Percentiles rank a stretch among this genome's conserved stretches.
Evolutionary conservation across 202 grass and related monocot species (phyloP).

Genomic region (Panicum hallii): DNA sequence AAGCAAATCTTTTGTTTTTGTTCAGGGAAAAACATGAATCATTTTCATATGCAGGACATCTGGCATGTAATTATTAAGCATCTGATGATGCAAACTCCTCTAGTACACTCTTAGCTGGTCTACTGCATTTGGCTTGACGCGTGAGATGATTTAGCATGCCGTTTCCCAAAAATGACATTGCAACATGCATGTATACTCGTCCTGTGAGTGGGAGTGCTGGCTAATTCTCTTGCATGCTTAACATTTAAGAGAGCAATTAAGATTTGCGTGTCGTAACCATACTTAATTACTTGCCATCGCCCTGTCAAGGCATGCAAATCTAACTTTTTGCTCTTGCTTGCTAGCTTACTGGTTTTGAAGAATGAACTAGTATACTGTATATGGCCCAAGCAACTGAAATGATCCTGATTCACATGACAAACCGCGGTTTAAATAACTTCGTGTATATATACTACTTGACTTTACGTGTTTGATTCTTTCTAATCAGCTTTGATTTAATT

Average conservation of each 20-base stretch:
- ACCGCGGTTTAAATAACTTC: background rate
- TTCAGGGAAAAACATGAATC: background rate
- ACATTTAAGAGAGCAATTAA: background rate
- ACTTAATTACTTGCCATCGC: background rate
- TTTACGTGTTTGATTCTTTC: too few relatives aligned
- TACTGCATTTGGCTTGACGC: background rate
- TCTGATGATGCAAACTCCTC: background rate
- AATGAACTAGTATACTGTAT: too few relatives aligned
- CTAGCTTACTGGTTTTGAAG: too few relatives aligned
- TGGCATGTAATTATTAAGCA: background rate
- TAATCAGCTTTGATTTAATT: background rate
- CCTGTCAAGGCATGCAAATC: background rate
- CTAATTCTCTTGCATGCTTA: background rate
- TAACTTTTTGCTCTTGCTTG: background rate
- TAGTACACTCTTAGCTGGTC: background rate
- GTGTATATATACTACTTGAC: background rate
- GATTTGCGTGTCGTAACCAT: background rate
- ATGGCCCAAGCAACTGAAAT: too few relatives aligned
- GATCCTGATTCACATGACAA: too few relatives aligned
- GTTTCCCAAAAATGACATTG: background rate
- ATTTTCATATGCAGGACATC: too few relatives aligned
- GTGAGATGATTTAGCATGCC: constrained; percentile 7
- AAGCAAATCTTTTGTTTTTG: background rate
- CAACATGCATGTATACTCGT: background rate
- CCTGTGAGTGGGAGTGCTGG: background rate